Evolutionary conservation across 1,284 basidiomycete genomes (phyloP).

Genomic region (Rhodotorula mucilaginosa): DNA sequence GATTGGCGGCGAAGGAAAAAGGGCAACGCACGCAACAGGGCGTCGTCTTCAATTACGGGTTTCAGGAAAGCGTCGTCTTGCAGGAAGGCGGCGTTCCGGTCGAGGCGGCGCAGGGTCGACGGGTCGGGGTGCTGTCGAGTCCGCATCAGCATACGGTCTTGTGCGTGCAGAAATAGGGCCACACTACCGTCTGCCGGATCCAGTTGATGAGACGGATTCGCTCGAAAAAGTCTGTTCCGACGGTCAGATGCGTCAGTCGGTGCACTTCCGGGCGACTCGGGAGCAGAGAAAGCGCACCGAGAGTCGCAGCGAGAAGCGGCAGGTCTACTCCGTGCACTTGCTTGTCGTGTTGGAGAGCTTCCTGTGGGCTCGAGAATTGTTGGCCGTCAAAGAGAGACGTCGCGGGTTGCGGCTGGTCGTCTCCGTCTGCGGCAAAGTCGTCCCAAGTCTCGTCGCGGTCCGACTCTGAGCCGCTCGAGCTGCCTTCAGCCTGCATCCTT

Average conservation of each 20-base stretch:
- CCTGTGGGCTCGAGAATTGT: constrained; percentile 61
- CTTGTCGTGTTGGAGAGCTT: constrained; percentile 66
- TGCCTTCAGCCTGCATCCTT: not conserved
- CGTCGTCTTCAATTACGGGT: constrained; percentile 77
- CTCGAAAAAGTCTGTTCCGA: constrained; percentile 60
- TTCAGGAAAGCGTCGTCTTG: constrained; percentile 71
- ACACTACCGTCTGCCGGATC: constrained; percentile 66
- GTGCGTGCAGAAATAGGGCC: not conserved
- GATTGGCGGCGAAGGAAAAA: no score
- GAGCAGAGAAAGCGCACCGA: constrained; percentile 54
- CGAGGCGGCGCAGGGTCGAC: constrained; percentile 55
- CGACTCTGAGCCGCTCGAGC: constrained; percentile 12
- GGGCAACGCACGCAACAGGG: constrained; percentile 69
- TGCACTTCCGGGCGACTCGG: not conserved
- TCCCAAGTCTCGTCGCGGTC: constrained; percentile 66
- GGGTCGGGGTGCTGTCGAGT: constrained; percentile 47
- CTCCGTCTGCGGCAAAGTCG: constrained; percentile 55
- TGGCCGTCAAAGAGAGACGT: constrained; percentile 74
- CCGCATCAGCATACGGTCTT: not conserved
- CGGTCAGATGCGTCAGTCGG: no score
- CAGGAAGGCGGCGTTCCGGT: constrained; percentile 64
- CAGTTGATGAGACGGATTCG: constrained; percentile 79
- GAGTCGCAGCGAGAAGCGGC: constrained; percentile 53
- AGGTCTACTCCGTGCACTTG: constrained; percentile 63
- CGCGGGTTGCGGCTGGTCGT: constrained; percentile 54